These are phyloP conservation scores for Angophora floribunda DNA, from an alignment of 345 rosid species.

Conservation along the genomic window DNA sequence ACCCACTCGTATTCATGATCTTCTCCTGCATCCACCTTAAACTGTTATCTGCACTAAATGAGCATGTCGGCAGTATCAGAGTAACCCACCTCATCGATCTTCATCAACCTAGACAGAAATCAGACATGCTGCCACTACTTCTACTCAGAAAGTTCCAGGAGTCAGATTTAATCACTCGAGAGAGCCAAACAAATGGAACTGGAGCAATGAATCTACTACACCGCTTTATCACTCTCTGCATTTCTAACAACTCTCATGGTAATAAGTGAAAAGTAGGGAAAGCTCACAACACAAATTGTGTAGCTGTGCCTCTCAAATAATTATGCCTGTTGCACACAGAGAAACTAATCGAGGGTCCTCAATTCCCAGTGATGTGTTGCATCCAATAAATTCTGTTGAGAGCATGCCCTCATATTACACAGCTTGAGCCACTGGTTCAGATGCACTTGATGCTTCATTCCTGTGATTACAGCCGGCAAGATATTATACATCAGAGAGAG, in stretches of 20 bases:
- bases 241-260: not conserved
- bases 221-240: not conserved
- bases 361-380: not conserved
- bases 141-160: not conserved
- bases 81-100: not conserved
- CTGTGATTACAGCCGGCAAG: slow-evolving; percentile 13
- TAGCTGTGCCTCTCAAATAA: not conserved
- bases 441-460: slow-evolving; percentile 19
- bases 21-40: not conserved
- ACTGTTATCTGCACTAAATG: not conserved
- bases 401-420: slow-evolving; percentile 8
- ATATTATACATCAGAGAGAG: not conserved
- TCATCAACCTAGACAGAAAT: not conserved
- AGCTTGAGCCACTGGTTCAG: slow-evolving; percentile 50
- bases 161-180: not conserved
- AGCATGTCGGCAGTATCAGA: not conserved
- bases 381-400: not conserved
- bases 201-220: not conserved
- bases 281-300: not conserved
- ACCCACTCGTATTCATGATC: not conserved
- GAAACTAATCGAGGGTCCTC: not conserved
- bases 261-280: not conserved
- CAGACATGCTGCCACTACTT: not conserved
- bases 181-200: not conserved
- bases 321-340: not conserved